Percentiles rank a stretch among this genome's conserved stretches.
Evolutionary conservation across 768 basidiomycete genomes (phyloP).

Genomic region (Mycena galopus): DNA sequence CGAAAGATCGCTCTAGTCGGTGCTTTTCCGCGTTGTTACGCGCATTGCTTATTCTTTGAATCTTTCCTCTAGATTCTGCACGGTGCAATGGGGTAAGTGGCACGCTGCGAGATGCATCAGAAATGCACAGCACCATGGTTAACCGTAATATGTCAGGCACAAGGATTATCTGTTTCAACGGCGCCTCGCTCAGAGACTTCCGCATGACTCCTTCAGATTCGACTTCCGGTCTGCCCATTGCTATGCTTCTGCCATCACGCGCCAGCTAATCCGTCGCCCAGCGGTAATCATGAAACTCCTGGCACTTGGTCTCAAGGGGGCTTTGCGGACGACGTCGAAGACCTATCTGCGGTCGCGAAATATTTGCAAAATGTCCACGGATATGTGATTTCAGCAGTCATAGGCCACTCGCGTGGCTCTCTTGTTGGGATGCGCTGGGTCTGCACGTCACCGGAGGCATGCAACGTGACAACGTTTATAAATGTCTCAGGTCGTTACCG

Average conservation of each 20-base stretch:
- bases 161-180: slow-evolving; percentile 90
- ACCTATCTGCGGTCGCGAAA: slow-evolving; percentile 74
- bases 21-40: slow-evolving; percentile 35
- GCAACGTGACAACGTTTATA: slow-evolving; percentile 69
- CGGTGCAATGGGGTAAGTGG: slow-evolving; percentile 79
- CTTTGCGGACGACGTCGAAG: slow-evolving; percentile 71
- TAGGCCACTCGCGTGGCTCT: slow-evolving; percentile 86
- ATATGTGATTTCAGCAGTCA: slow-evolving; percentile 76
- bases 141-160: slow-evolving; percentile 63
- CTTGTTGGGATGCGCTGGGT: slow-evolving; percentile 79
- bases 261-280: slow-evolving; percentile 41
- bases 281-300: slow-evolving; percentile 83
- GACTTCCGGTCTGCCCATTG: slow-evolving; percentile 78
- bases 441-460: slow-evolving; percentile 71
- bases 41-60: slow-evolving; percentile 35
- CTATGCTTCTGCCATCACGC: slow-evolving; percentile 18
- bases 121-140: slow-evolving; percentile 41
- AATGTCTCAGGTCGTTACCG: slow-evolving; percentile 85
- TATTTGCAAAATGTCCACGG: slow-evolving; percentile 71
- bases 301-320: slow-evolving; percentile 75
- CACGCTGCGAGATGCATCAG: slow-evolving; percentile 18
- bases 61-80: slow-evolving; percentile 77
- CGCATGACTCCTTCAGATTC: slow-evolving; percentile 87
- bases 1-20: slow-evolving; percentile 76
- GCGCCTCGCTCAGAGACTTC: slow-evolving; percentile 71